phyloP scores from a whole-genome alignment of 2,329 filamentous ascomycete genomes.

The Fusarium floridanum region DNA sequence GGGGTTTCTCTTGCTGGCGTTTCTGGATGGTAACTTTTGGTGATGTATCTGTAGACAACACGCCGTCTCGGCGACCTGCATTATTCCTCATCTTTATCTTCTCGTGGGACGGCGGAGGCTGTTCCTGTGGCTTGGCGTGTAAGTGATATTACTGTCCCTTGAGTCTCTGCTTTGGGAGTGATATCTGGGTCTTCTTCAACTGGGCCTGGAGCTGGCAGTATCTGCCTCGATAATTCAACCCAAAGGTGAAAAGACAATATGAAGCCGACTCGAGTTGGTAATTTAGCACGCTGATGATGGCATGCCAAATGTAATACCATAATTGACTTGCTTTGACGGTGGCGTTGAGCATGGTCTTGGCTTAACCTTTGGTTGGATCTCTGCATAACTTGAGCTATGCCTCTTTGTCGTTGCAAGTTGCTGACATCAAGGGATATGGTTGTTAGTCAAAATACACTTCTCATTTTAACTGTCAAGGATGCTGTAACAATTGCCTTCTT shows the following conservation, averaged over 20 bases:
- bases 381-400: not conserved
- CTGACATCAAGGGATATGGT: not conserved
- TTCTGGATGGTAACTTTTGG: slow-evolving; percentile 33
- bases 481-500: not conserved
- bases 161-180: not conserved
- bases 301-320: not conserved
- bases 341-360: not conserved
- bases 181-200: not conserved
- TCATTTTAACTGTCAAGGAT: not conserved
- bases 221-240: not conserved
- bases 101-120: not conserved
- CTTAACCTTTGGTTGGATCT: not conserved
- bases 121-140: not conserved
- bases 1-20: slow-evolving; percentile 40
- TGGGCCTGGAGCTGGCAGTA: not conserved
- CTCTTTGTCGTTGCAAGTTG: not conserved
- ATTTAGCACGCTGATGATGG: not conserved
- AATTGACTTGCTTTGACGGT: not conserved
- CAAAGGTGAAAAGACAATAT: not conserved
- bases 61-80: not conserved
- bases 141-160: not conserved
- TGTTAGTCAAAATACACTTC: not conserved
- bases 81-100: slow-evolving; percentile 19
- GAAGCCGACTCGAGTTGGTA: not conserved
- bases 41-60: slow-evolving; percentile 41